phyloP scores from a whole-genome alignment of 2,329 filamentous ascomycete species.

The Dactylella cylindrospora region DNA sequence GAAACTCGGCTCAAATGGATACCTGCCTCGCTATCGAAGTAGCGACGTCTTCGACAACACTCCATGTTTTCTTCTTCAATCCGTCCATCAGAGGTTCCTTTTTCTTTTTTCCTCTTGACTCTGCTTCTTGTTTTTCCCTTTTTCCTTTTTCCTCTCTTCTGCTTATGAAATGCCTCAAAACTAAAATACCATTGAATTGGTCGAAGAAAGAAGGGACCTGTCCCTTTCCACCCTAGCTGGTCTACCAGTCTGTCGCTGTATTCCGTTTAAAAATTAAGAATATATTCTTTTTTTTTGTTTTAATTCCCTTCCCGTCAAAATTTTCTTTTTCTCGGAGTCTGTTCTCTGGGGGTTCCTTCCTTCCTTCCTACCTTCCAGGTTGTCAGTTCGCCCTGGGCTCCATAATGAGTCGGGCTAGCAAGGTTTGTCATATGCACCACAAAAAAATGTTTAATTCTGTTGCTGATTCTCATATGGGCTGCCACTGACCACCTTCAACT shows the following conservation, averaged over 20 bases:
- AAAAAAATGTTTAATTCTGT: constrained; percentile 41
- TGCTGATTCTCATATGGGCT: constrained; percentile 42
- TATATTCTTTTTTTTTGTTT: not conserved
- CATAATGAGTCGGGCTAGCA: constrained; percentile 41
- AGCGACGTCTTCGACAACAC: no score
- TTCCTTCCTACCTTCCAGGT: constrained; percentile 40
- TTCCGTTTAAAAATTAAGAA: no score
- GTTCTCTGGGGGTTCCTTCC: constrained; percentile 20
- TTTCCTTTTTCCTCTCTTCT: not conserved
- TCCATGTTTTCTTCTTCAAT: constrained; percentile 28
- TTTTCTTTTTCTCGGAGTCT: constrained; percentile 29
- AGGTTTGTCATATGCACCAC: constrained; percentile 37
- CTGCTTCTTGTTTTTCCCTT: not conserved
- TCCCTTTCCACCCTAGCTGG: constrained; percentile 38
- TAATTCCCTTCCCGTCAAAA: constrained; percentile 19
- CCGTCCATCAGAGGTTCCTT: constrained; percentile 5
- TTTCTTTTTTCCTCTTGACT: not conserved
- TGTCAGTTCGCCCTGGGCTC: constrained; percentile 39
- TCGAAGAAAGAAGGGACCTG: constrained; percentile 35
- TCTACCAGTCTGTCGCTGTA: constrained; percentile 41
- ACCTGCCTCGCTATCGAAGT: constrained; percentile 1
- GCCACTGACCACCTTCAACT: constrained; percentile 34
- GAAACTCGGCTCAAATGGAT: constrained; percentile 35
- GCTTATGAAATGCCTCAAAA: constrained; percentile 44
- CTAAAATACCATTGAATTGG: constrained; percentile 35